phyloP scores from a whole-genome alignment of 129 eudicot genomes.

The Centrapalus pauciflorus region DNA sequence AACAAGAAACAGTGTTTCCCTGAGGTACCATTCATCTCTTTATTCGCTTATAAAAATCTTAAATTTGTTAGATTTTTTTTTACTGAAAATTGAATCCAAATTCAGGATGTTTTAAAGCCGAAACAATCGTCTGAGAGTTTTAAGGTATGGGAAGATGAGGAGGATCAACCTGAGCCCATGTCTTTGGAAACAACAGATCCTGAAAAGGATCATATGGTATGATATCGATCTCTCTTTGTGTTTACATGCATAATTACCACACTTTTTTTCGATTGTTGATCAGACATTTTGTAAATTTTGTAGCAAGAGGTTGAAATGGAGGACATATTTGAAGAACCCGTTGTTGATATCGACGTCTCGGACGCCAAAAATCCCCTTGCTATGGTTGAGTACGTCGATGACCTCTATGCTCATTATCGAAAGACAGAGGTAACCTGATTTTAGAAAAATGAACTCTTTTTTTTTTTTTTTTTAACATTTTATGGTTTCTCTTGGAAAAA shows the following conservation, averaged over 20 bases:
- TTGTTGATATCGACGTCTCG: slow-evolving; percentile 59
- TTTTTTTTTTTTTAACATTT: too few relatives aligned
- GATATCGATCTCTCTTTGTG: neutral
- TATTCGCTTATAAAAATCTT: neutral
- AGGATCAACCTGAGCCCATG: slow-evolving; percentile 71
- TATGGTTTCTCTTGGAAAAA: neutral
- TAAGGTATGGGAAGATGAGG: slow-evolving; percentile 33
- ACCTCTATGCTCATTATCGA: slow-evolving; percentile 56
- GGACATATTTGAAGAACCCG: slow-evolving; percentile 63
- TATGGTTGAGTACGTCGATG: slow-evolving; percentile 72
- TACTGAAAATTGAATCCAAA: neutral
- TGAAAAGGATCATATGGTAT: slow-evolving; percentile 56
- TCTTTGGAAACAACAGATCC: slow-evolving; percentile 46
- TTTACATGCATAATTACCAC: neutral
- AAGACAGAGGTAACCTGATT: slow-evolving; percentile 58
- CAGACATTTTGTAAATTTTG: neutral
- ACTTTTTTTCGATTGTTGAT: neutral
- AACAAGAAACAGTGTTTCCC: slow-evolving; percentile 37
- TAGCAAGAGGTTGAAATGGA: slow-evolving; percentile 75
- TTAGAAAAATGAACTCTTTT: neutral
- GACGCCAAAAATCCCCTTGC: slow-evolving; percentile 63
- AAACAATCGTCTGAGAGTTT: slow-evolving; percentile 36
- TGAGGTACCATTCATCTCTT: slow-evolving; percentile 27
- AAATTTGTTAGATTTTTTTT: neutral
- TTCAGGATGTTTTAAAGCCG: slow-evolving; percentile 50